phyloP scores from a whole-genome alignment of 2,329 filamentous ascomycete species.

The Lecanicillium sp. region DNA sequence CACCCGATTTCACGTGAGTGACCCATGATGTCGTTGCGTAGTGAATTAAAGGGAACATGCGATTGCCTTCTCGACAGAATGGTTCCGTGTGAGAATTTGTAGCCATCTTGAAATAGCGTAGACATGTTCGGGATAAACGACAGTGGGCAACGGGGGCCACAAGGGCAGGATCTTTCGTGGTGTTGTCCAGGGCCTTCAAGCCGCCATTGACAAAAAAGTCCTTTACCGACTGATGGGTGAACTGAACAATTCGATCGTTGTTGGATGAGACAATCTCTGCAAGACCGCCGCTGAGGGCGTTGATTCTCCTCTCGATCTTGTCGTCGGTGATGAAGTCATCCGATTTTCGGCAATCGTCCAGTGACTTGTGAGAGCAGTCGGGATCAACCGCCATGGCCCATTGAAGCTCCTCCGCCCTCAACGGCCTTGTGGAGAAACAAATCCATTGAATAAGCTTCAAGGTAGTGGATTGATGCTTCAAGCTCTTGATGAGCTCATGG shows the following conservation, averaged over 20 bases:
- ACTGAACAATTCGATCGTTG: conserved; percentile 16
- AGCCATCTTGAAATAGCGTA: conserved; percentile 17
- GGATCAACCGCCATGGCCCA: conserved; percentile 22
- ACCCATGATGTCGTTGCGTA: conserved; percentile 10
- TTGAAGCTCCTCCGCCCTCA: conserved; percentile 18
- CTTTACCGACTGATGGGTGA: conserved; percentile 26
- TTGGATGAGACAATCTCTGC: conserved; percentile 13
- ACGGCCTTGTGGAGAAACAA: conserved; percentile 19
- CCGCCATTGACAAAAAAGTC: conserved; percentile 22
- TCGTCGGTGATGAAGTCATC: conserved; percentile 12
- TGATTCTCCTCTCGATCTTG: conserved; percentile 13
- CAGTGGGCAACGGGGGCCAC: conserved; percentile 11
- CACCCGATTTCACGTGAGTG: conserved; percentile 9
- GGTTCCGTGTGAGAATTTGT: conserved; percentile 9
- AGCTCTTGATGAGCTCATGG: conserved; percentile 11
- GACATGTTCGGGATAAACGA: conserved; percentile 16
- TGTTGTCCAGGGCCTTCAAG: conserved; percentile 10
- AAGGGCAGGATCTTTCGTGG: not conserved
- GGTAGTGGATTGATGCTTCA: conserved; percentile 11
- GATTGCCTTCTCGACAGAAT: not conserved
- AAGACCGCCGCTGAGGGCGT: conserved; percentile 20
- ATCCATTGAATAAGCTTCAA: conserved; percentile 24
- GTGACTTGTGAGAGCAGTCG: conserved; percentile 12
- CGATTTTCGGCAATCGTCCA: conserved; percentile 12
- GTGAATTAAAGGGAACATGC: not conserved